Evolutionary conservation across 2,329 filamentous ascomycete genomes (phyloP).

Genomic region (Xenosphaeropsis pyriputrescens): DNA sequence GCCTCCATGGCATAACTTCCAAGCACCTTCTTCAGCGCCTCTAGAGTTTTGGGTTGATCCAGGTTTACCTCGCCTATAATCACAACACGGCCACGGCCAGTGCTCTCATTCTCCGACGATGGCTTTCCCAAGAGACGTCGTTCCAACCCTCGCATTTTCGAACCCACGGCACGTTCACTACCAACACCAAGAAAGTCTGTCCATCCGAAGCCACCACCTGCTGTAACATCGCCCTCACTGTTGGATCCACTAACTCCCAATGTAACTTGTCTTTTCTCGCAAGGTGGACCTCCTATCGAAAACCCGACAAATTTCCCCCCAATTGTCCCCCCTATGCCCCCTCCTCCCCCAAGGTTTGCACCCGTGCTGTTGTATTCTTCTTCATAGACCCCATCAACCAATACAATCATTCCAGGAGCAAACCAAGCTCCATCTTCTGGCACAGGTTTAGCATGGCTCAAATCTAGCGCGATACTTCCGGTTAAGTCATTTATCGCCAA

Average conservation of each 20-base stretch:
- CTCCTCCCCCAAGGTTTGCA: conserved; percentile 58
- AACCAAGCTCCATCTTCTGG: conserved; percentile 86
- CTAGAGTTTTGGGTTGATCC: conserved; percentile 67
- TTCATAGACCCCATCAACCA: conserved; percentile 92
- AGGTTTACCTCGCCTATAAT: conserved; percentile 78
- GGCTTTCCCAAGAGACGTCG: conserved; percentile 41
- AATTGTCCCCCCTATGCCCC: conserved; percentile 77
- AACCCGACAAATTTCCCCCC: conserved; percentile 87
- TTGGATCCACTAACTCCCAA: conserved; percentile 51
- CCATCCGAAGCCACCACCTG: conserved; percentile 84
- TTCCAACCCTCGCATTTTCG: conserved; percentile 72
- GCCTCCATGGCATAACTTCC: conserved; percentile 54
- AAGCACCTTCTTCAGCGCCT: conserved; percentile 69
- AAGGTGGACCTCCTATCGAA: conserved; percentile 82
- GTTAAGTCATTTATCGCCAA: conserved; percentile 77
- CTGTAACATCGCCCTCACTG: conserved; percentile 38
- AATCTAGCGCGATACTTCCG: conserved; percentile 73
- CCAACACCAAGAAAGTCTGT: conserved; percentile 90
- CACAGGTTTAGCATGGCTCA: conserved; percentile 67
- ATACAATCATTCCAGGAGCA: conserved; percentile 85
- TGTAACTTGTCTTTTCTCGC: conserved; percentile 68
- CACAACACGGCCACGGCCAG: conserved; percentile 41
- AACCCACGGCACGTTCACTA: conserved; percentile 70
- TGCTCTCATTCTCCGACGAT: conserved; percentile 10
- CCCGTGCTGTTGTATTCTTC: conserved; percentile 67